Evolutionary conservation across 768 basidiomycete species (phyloP).

Genomic region (Boletus coccyginus): DNA sequence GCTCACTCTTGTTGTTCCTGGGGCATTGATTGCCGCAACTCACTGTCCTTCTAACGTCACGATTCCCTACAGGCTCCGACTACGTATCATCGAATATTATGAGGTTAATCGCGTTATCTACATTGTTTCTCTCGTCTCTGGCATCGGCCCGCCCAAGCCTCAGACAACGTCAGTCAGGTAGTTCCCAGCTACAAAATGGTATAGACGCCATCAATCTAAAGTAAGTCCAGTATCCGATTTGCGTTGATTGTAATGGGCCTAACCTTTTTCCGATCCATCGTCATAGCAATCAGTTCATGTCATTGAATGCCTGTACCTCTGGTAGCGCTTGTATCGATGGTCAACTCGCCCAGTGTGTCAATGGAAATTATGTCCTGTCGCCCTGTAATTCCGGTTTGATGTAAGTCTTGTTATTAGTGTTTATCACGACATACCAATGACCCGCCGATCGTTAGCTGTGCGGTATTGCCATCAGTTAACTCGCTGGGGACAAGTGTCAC

Average conservation of each 20-base stretch:
- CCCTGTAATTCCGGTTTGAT: slow-evolving; percentile 16
- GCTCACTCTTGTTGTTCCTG: slow-evolving; percentile 7
- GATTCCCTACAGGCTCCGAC: neutral
- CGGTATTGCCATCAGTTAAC: slow-evolving; percentile 51
- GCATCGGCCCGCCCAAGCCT: slow-evolving; percentile 37
- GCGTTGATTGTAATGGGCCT: too few species aligned
- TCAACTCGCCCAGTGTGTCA: slow-evolving; percentile 56
- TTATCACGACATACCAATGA: neutral
- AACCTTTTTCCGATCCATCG: neutral
- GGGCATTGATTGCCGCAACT: slow-evolving; percentile 26
- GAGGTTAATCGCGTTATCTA: slow-evolving; percentile 40
- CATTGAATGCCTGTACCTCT: slow-evolving; percentile 24
- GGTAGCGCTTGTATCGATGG: slow-evolving; percentile 48
- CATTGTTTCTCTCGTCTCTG: slow-evolving; percentile 24
- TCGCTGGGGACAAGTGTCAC: slow-evolving; percentile 48
- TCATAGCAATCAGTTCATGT: slow-evolving; percentile 20
- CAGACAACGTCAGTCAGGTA: slow-evolving; percentile 24
- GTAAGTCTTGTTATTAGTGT: slow-evolving; percentile 4
- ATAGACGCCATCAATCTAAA: slow-evolving; percentile 41
- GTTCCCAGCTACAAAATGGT: slow-evolving; percentile 38
- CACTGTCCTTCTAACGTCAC: neutral
- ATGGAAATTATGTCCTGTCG: slow-evolving; percentile 36
- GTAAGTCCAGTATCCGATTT: slow-evolving; percentile 24
- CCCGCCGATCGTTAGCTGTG: slow-evolving; percentile 11
- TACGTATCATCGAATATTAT: slow-evolving; percentile 19